These are phyloP conservation scores for Cnidoscolus chayamansa DNA, from an alignment of 441 rosid genomes.

Conservation along the genomic window DNA sequence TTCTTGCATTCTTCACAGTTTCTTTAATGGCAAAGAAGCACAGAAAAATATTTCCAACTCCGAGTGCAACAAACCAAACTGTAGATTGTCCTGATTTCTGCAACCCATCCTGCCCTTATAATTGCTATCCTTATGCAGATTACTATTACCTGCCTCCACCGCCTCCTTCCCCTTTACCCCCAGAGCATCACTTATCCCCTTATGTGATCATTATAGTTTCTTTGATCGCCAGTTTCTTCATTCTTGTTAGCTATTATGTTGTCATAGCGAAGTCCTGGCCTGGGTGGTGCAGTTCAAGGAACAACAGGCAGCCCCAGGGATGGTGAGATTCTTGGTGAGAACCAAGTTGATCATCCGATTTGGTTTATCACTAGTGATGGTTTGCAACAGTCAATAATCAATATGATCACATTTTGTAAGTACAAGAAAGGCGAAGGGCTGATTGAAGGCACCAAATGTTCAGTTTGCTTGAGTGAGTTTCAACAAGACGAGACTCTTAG, in stretches of 20 bases:
- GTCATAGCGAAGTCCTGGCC: conserved; percentile 40
- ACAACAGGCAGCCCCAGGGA: conserved; percentile 25
- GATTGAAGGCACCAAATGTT: conserved; percentile 80
- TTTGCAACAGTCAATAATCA: conserved; percentile 61
- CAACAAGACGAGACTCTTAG: conserved; percentile 80
- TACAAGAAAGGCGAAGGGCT: conserved; percentile 59
- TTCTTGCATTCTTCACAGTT: conserved; percentile 6
- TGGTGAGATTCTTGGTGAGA: conserved; percentile 42
- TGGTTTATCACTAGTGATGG: conserved; percentile 68
- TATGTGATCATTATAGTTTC: conserved; percentile 40
- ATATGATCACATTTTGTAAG: conserved; percentile 51
- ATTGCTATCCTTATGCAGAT: conserved; percentile 36
- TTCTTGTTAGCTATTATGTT: conserved; percentile 45
- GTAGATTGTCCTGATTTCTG: conserved; percentile 50
- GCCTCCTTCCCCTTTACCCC: conserved; percentile 17
- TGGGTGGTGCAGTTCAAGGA: conserved; percentile 25
- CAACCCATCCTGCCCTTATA: conserved; percentile 50
- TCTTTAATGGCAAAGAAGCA: conserved; percentile 46
- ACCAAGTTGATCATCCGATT: conserved; percentile 59
- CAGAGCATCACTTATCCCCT: conserved; percentile 32
- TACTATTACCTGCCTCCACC: conserved; percentile 36
- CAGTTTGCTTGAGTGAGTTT: conserved; percentile 81
- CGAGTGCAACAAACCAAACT: conserved; percentile 39
- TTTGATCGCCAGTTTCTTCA: conserved; percentile 38
- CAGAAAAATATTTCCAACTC: conserved; percentile 60